A percentile compares a stretch with the other conserved stretches of the same genome.
Conservation (phyloP, 139 green algal species). For the Zygnema circumcarinatum region DNA sequence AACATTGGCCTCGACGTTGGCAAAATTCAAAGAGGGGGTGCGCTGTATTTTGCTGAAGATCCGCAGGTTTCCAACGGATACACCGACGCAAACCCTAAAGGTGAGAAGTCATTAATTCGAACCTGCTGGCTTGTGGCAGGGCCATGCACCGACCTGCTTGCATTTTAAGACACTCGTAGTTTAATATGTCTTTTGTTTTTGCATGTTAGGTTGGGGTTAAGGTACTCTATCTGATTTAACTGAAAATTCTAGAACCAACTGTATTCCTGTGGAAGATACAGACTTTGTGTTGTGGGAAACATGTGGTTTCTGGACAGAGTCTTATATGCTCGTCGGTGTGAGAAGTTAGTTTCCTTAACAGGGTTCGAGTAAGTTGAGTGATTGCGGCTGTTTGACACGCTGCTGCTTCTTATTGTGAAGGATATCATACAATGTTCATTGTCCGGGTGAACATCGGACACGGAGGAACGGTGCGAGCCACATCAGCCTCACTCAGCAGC, state of each 20-base stretch:
- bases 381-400: not conserved
- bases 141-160: no score
- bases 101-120: not conserved
- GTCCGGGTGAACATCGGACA: not conserved
- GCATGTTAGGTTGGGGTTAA: not conserved
- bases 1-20: not conserved
- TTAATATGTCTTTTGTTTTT: not conserved
- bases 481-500: not conserved
- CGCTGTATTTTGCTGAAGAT: not conserved
- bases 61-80: not conserved
- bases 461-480: not conserved
- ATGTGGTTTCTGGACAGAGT: no score
- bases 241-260: no score
- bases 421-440: not conserved
- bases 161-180: no score
- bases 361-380: not conserved
- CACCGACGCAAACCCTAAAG: not conserved
- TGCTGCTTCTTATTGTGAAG: not conserved
- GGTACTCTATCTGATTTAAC: not conserved
- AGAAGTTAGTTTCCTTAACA: not conserved
- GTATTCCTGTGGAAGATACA: no score
- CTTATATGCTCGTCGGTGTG: not conserved
- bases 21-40: not conserved
- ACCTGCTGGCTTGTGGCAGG: not conserved
- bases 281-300: no score